phyloP scores from a whole-genome alignment of 768 basidiomycete genomes.

The Hemileccinum impolitum region DNA sequence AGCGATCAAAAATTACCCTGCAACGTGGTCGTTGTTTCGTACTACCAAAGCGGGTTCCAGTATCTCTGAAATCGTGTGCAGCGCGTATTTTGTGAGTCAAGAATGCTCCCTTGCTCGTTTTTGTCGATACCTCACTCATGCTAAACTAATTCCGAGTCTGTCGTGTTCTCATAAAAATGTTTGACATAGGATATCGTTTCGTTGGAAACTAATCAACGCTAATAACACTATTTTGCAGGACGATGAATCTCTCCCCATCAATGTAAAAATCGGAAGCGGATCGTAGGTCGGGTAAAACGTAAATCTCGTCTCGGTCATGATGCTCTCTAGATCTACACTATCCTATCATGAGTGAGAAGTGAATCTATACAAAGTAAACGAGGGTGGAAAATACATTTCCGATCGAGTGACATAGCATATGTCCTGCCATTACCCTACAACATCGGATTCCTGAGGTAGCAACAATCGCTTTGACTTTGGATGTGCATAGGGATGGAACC shows the following conservation, averaged over 20 bases:
- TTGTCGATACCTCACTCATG: too few relatives aligned
- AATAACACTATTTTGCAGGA: too few relatives aligned
- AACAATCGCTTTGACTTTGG: slow-evolving; percentile 12
- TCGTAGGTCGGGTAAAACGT: not conserved
- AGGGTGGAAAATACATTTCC: not conserved
- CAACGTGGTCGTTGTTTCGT: not conserved
- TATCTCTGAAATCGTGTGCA: not conserved
- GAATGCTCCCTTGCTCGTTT: not conserved
- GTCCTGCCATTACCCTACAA: not conserved
- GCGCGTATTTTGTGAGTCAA: not conserved
- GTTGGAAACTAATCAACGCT: too few relatives aligned
- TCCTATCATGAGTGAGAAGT: not conserved
- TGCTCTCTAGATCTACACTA: not conserved
- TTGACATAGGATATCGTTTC: too few relatives aligned
- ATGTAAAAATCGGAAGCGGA: not conserved
- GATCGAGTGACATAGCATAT: not conserved
- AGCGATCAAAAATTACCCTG: not conserved
- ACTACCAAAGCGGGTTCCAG: too few relatives aligned
- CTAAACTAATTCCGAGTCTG: too few relatives aligned
- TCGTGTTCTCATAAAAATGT: too few relatives aligned
- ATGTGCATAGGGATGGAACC: slow-evolving; percentile 21
- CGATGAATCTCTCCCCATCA: too few relatives aligned
- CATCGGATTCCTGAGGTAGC: slow-evolving; percentile 15
- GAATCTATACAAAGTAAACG: not conserved
- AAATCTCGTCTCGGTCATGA: not conserved